Evolutionary conservation across 495 filamentous ascomycete genomes (phyloP).

Genomic region (Trichoderma orchidacearum): DNA sequence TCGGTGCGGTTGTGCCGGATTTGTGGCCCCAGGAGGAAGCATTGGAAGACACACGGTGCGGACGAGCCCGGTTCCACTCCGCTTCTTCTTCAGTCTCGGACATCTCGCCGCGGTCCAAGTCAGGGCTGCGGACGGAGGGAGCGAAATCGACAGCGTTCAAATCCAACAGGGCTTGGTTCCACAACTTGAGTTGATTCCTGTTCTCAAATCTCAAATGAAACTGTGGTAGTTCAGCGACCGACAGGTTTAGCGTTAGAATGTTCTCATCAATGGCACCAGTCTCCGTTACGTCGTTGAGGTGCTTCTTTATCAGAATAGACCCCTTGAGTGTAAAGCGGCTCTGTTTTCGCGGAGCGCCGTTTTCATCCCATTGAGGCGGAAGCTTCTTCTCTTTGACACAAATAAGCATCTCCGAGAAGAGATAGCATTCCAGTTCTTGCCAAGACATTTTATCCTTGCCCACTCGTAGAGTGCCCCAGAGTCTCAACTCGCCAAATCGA

Average conservation of each 20-base stretch:
- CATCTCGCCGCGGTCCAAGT: constrained; percentile 62
- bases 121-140: constrained; percentile 43
- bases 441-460: constrained; percentile 95
- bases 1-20: constrained; percentile 63
- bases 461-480: constrained; percentile 84
- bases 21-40: constrained; percentile 75
- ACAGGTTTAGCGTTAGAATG: constrained; percentile 79
- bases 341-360: constrained; percentile 43
- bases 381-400: constrained; percentile 95
- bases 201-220: constrained; percentile 91
- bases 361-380: constrained; percentile 46
- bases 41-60: constrained; percentile 72
- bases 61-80: constrained; percentile 61
- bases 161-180: constrained; percentile 80
- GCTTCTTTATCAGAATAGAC: constrained; percentile 97
- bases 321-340: constrained; percentile 86
- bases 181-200: constrained; percentile 73
- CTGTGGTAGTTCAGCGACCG: constrained; percentile 86
- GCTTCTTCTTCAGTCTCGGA: constrained; percentile 76
- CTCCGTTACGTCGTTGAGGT: constrained; percentile 79
- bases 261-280: constrained; percentile 55
- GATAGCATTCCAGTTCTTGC: constrained; percentile 96
- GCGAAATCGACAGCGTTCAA: constrained; percentile 55
- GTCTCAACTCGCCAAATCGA: constrained; percentile 84
- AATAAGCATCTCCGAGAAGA: constrained; percentile 98